phyloP scores from a whole-genome alignment of 768 basidiomycete genomes.

The Tulasnella sp. region DNA sequence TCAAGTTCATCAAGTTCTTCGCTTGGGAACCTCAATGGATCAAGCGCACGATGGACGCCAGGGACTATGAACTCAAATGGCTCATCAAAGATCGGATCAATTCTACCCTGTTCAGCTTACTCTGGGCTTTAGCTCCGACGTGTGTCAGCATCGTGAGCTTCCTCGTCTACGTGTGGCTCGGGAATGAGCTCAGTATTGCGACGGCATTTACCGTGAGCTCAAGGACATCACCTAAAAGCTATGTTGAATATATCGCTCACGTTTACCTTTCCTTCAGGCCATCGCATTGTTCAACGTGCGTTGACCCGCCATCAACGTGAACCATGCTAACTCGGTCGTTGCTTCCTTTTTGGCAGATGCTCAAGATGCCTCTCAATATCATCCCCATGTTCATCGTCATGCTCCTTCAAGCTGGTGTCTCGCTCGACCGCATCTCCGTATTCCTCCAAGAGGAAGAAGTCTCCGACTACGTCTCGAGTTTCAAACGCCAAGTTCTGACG shows the following conservation, averaged over 20 bases:
- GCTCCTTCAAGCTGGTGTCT: constrained; percentile 62
- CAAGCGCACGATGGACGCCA: constrained; percentile 34
- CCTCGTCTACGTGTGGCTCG: constrained; percentile 63
- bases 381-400: constrained; percentile 79
- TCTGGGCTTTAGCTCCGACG: constrained; percentile 76
- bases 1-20: constrained; percentile 37
- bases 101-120: constrained; percentile 59
- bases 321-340: neutral
- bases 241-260: neutral
- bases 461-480: constrained; percentile 57
- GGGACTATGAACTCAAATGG: constrained; percentile 36
- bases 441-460: constrained; percentile 72
- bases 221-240: constrained; percentile 36
- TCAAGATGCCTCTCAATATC: constrained; percentile 58
- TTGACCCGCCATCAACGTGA: neutral
- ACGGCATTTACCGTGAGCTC: constrained; percentile 67
- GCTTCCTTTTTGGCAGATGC: neutral
- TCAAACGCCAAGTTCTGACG: constrained; percentile 43
- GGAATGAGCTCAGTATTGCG: constrained; percentile 69
- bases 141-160: constrained; percentile 78
- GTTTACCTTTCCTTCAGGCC: neutral
- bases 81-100: constrained; percentile 59
- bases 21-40: constrained; percentile 40
- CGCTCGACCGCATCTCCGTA: constrained; percentile 61
- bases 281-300: constrained; percentile 1